These are phyloP conservation scores for Cardiospermum halicacabum DNA, from an alignment of 345 rosid species.

Conservation along the genomic window DNA sequence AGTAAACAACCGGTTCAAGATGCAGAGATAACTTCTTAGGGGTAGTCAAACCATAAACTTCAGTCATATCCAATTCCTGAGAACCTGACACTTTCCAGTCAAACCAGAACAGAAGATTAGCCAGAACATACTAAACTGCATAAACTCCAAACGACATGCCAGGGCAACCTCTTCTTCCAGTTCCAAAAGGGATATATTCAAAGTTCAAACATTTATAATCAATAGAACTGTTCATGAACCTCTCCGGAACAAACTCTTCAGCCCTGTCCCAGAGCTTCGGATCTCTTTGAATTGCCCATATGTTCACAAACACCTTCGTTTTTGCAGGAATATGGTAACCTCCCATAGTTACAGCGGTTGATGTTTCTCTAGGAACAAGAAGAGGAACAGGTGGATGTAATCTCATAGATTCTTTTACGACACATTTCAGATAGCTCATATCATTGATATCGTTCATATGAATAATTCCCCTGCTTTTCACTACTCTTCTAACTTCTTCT, in stretches of 20 bases:
- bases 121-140: neutral
- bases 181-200: conserved; percentile 1
- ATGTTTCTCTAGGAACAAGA: conserved; percentile 3
- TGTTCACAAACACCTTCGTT: neutral
- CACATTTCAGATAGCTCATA: neutral
- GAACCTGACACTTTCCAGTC: conserved; percentile 10
- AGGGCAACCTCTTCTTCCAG: conserved; percentile 7
- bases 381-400: conserved; percentile 1
- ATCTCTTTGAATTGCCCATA: conserved; percentile 19
- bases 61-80: neutral
- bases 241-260: conserved; percentile 13
- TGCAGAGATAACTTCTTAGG: neutral
- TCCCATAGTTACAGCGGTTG: neutral
- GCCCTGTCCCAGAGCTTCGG: conserved; percentile 8
- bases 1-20: neutral
- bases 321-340: conserved; percentile 14
- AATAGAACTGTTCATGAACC: neutral
- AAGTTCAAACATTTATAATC: conserved; percentile 12
- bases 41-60: neutral
- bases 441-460: neutral
- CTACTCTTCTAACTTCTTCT: conserved; percentile 10
- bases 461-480: neutral
- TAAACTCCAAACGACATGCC: neutral
- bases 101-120: conserved; percentile 14
- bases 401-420: conserved; percentile 7